Conservation (phyloP, 176 grass and related monocot genomes). For the Triticum dicoccoides region DNA sequence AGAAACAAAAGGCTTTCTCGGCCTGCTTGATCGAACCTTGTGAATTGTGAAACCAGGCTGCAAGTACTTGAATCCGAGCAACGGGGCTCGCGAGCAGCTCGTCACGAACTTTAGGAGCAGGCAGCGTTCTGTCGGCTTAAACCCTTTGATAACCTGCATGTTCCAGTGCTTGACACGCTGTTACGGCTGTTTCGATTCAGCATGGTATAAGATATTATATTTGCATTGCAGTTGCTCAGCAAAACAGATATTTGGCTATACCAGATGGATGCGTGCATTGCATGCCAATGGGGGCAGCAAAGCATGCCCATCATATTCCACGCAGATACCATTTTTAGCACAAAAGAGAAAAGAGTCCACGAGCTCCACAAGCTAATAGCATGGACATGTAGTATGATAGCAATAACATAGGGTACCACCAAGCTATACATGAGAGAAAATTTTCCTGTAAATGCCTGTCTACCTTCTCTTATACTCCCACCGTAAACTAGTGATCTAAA, state of each 20-base stretch:
- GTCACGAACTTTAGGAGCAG: slow-evolving; percentile 92
- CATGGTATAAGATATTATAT: background rate
- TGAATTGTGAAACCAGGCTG: slow-evolving; percentile 94
- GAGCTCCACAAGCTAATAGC: background rate
- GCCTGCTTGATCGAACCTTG: slow-evolving; percentile 57
- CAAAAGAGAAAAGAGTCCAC: background rate
- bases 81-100: slow-evolving; percentile 88
- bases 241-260: slow-evolving; percentile 7
- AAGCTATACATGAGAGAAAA: background rate
- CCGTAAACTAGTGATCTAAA: too few relatives aligned
- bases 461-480: background rate
- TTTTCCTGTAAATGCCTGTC: background rate
- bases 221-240: background rate
- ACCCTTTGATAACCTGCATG: slow-evolving; percentile 78
- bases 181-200: background rate
- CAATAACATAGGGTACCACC: background rate
- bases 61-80: slow-evolving; percentile 95
- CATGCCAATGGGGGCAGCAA: background rate
- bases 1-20: background rate
- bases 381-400: background rate
- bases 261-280: background rate
- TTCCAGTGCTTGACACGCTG: background rate
- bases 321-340: background rate
- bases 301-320: background rate
- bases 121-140: slow-evolving; percentile 78